Conservation (phyloP, 1,284 basidiomycete species). For the Malassezia cuniculi region DNA sequence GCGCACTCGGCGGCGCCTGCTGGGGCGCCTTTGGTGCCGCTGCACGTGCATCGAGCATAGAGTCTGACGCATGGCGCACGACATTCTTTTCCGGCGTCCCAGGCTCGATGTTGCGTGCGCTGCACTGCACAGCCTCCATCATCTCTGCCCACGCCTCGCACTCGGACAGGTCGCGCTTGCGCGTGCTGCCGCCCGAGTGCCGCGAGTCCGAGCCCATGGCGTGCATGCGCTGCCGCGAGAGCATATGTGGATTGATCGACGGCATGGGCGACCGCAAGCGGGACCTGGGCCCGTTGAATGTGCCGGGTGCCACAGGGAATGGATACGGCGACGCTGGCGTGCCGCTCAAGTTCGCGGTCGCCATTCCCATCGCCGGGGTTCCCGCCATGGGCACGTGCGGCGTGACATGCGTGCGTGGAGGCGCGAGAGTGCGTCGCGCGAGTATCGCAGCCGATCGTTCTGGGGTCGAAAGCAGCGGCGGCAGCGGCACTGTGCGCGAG, state of each 20-base stretch:
- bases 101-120: slow-evolving; percentile 24
- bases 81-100: not conserved
- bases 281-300: not conserved
- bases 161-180: slow-evolving; percentile 38
- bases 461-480: not conserved
- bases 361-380: slow-evolving; percentile 2
- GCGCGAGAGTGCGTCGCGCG: not conserved
- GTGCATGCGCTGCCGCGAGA: slow-evolving; percentile 14
- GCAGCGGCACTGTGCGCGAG: slow-evolving; percentile 6
- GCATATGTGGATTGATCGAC: not conserved
- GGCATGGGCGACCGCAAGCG: slow-evolving; percentile 1
- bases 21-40: too few relatives aligned
- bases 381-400: slow-evolving; percentile 1
- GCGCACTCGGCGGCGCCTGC: too few relatives aligned
- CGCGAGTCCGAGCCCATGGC: slow-evolving; percentile 36
- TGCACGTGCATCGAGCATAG: too few relatives aligned
- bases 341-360: not conserved
- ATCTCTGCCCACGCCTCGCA: slow-evolving; percentile 40
- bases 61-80: not conserved
- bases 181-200: slow-evolving; percentile 40
- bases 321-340: slow-evolving; percentile 35
- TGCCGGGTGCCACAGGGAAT: slow-evolving; percentile 20
- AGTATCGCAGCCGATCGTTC: not conserved
- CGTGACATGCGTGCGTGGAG: too few relatives aligned
- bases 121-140: slow-evolving; percentile 38